Evolutionary conservation across 495 filamentous ascomycete species (phyloP), one percentile per base, ranked within the genome.

Genomic region (Daldinia loculata): DNA sequence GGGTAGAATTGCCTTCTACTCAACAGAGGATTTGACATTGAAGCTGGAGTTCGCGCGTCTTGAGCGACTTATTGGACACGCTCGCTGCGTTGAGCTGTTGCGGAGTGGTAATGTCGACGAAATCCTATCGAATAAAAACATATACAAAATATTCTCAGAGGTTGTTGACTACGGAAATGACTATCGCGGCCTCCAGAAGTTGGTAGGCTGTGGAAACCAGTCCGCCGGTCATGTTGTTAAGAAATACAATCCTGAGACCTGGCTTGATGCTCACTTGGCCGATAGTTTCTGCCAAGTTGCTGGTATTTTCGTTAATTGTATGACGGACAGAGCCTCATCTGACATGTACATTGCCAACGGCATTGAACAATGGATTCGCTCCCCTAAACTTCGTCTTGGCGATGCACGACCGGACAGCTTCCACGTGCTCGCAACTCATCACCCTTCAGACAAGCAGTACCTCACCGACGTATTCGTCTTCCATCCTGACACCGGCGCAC

Each of bases 401-500:
- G 66, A 45, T n/a, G 61, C 67, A 27, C 36, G 68, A 6, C 80
- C 79, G 1, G 76, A 80, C 6, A 72, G 56, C 2, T 89, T 81
- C 79, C 74, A 88, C 36, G 81, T 87, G 0, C 75, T 82, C 29
- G 84, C 82, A 1, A 59, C 51, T 11, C 83, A 86, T 48, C 73
- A 80, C 41, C 65, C 58, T 2, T 78, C 72, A 0, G 80, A 83
- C 1, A 75, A 79, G 26, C 52, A 56, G 3, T 87, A 74, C 63
- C 67, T 80, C 1, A 86, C 75, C 0, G 87, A 89, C 56, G 74
- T 88, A 1, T 89, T 87, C 66, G 73, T 85, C 0, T 89, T 86
- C 70, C 80, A 87, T 61, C 48, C 82, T 0, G 62, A 58, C 0
- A 82, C 66, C 8, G 82, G 84, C 0, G 32, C 59, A 3, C 70